Conservation (phyloP, 164 flowering plant genomes). For the Hamamelis virginiana region DNA sequence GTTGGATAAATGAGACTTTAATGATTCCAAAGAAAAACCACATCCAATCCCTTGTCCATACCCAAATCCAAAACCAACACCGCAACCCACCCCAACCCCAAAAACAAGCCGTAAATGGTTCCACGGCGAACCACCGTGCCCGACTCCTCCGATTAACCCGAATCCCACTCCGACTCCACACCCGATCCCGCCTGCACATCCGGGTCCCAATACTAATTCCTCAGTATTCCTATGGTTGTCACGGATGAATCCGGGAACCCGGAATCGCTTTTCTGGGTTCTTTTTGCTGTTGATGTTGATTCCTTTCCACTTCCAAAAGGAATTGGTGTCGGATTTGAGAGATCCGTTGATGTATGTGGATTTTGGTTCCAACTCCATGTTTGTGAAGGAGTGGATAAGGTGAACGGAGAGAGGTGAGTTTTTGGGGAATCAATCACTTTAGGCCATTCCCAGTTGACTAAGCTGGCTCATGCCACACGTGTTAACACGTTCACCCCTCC, state of each 20-base stretch:
- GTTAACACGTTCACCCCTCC: too few relatives aligned
- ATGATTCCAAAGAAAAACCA: slow-evolving; percentile 29
- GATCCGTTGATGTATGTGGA: slow-evolving; percentile 11
- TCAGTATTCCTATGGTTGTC: slow-evolving; percentile 22
- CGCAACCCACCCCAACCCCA: slow-evolving; percentile 63
- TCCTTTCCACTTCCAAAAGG: slow-evolving; percentile 41
- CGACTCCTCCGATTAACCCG: slow-evolving; percentile 62
- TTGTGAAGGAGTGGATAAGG: neutral
- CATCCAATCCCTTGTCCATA: slow-evolving; percentile 53
- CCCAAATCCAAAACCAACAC: slow-evolving; percentile 59
- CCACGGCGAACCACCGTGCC: slow-evolving; percentile 45
- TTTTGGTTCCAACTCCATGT: slow-evolving; percentile 15
- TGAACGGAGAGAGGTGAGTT: neutral
- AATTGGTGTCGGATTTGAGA: slow-evolving; percentile 15
- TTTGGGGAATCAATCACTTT: too few relatives aligned
- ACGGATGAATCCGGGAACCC: slow-evolving; percentile 33
- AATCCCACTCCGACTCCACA: slow-evolving; percentile 69
- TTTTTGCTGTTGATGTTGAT: slow-evolving; percentile 11
- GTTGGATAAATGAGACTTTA: slow-evolving; percentile 16
- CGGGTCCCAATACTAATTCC: slow-evolving; percentile 44
- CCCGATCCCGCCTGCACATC: slow-evolving; percentile 66
- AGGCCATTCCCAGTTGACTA: too few relatives aligned
- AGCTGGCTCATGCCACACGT: too few relatives aligned
- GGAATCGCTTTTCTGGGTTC: slow-evolving; percentile 23
- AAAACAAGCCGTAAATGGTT: slow-evolving; percentile 48